These are phyloP conservation scores for Poteriospumella lacustris DNA, from an alignment of 108 stramenopile species.

Conservation along the genomic window DNA sequence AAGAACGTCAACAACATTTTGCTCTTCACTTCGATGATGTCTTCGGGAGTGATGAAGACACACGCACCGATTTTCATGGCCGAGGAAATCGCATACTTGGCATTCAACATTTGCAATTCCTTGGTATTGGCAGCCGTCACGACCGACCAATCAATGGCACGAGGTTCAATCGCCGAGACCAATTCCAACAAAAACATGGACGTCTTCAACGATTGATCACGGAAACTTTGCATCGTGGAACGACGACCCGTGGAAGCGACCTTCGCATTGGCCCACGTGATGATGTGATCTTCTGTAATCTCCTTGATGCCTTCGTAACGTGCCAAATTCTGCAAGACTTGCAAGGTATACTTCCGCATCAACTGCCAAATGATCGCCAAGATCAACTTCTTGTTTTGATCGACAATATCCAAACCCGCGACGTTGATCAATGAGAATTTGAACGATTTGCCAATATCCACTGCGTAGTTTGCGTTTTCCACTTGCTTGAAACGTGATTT, in stretches of 20 bases:
- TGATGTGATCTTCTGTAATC: slow-evolving; percentile 22
- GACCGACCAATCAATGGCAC: slow-evolving; percentile 46
- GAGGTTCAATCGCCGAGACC: slow-evolving; percentile 40
- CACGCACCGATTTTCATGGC: slow-evolving; percentile 54
- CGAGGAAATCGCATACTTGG: slow-evolving; percentile 48
- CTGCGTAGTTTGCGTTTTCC: slow-evolving; percentile 38
- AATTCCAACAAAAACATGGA: slow-evolving; percentile 53
- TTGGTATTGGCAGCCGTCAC: slow-evolving; percentile 33
- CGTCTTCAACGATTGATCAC: slow-evolving; percentile 38
- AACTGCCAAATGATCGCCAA: slow-evolving; percentile 61
- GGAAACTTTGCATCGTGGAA: slow-evolving; percentile 41
- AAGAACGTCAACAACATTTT: slow-evolving; percentile 20
- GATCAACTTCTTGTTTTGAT: slow-evolving; percentile 50
- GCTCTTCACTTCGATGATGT: slow-evolving; percentile 54
- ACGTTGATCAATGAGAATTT: slow-evolving; percentile 42
- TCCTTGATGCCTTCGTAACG: slow-evolving; percentile 1
- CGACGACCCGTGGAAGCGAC: slow-evolving; percentile 11
- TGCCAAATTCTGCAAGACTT: slow-evolving; percentile 33
- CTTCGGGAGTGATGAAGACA: slow-evolving; percentile 55
- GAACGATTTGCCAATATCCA: slow-evolving; percentile 31
- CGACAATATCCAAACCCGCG: slow-evolving; percentile 53
- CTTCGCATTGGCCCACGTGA: slow-evolving; percentile 41
- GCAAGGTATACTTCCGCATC: slow-evolving; percentile 53
- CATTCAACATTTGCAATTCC: slow-evolving; percentile 47
- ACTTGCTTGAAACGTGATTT: slow-evolving; percentile 18